Evolutionary conservation across 2,329 filamentous ascomycete genomes (phyloP), one percentile per base, ranked within the genome.

Genomic region (Venturia carpophila): DNA sequence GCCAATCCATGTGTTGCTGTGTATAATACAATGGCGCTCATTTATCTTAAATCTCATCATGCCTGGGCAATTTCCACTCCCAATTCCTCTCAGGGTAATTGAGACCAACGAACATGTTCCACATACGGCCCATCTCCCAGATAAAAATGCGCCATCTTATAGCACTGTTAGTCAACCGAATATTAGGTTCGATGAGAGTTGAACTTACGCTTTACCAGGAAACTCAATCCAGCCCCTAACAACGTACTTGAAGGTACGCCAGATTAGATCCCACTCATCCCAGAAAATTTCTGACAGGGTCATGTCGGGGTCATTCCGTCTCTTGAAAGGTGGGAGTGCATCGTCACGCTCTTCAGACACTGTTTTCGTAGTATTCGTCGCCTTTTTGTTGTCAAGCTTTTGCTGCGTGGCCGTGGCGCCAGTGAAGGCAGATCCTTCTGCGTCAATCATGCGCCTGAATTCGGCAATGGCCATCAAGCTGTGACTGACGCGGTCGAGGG

Each of bases 401-500:
- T 47, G 21, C 21, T 30, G 63, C 5, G n/a, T 37, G 6, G 17
- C 24, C 6, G 3, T 39, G 11, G 43, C 30, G 3, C 60, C 37
- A n/a, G 60, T 13, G 2, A 68, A 41, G 68, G 70, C n/a, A 68
- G 67, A 17, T 70, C 56, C 21, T 71, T 73, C 24, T 67, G 74
- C 73, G 21, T 80, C 78, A 63, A 81, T 71, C 77, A 83, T 80
- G 37, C 77, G 75, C 49, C 83, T 79, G 79, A 99, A 97, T 64
- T 87, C 81, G 65, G 86, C 84, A 55, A 96, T 83, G 0, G 91
- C 88, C 42, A 83, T 80, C 67, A 99, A 78, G 63, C 91, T 94
- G 74, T 89, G 87, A 68, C 90, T 91, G 68, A 97, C 87, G 43
- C 93, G 86, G 39, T 90, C 91, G 66, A 97, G 88, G 0, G 94